Conservation (phyloP, 305 asterid species). For the Rubia balearica region DNA sequence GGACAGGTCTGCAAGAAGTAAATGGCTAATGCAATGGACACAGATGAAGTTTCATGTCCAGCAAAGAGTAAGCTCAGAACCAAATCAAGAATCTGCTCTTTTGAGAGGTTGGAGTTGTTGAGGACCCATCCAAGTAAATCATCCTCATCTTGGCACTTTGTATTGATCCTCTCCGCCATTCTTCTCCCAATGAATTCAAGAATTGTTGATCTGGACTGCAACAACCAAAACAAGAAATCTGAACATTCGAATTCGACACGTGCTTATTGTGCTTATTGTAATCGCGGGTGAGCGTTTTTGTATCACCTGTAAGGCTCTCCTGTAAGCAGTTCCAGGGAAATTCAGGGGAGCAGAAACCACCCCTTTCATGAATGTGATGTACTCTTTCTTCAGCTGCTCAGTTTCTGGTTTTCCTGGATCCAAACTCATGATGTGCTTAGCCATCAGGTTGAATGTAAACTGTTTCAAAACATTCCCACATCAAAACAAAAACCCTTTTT, state of each 20-base stretch:
- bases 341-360: conserved; percentile 81
- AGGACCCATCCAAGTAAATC: conserved; percentile 86
- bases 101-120: conserved; percentile 61
- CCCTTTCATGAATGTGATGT: conserved; percentile 88
- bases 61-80: conserved; percentile 78
- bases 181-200: conserved; percentile 57
- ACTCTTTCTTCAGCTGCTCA: conserved; percentile 65
- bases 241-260: neutral
- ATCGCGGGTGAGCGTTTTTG: neutral
- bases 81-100: conserved; percentile 76
- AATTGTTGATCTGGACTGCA: conserved; percentile 71
- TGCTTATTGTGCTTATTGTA: no score
- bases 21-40: conserved; percentile 72
- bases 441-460: conserved; percentile 90
- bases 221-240: neutral
- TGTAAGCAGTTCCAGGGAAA: conserved; percentile 85
- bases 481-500: neutral
- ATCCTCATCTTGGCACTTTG: conserved; percentile 31
- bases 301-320: conserved; percentile 63
- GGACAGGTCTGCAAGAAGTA: conserved; percentile 76
- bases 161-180: conserved; percentile 58
- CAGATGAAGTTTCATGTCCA: conserved; percentile 91
- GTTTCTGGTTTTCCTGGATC: conserved; percentile 73
- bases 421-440: conserved; percentile 82
- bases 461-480: conserved; percentile 16